These are phyloP conservation scores for Umbelopsis vinacea DNA, from an alignment of 192 early-diverging fungal genomes.

Conservation along the genomic window DNA sequence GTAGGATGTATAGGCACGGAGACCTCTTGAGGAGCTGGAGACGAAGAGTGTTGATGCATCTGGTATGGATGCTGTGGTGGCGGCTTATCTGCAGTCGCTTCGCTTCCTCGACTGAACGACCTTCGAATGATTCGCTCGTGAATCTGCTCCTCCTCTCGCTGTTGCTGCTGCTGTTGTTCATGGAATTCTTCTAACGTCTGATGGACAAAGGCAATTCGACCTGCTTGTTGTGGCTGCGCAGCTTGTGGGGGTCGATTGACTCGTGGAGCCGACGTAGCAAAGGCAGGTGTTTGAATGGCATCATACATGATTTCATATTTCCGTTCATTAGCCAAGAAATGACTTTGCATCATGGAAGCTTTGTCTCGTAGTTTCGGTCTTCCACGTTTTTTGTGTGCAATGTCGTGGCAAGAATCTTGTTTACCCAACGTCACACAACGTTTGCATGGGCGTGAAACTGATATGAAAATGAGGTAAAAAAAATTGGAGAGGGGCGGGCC, in stretches of 20 bases:
- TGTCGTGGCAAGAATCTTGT: constrained; percentile 82
- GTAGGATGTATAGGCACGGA: too few species aligned
- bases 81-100: neutral
- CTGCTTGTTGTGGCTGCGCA: neutral
- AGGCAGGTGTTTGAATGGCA: constrained; percentile 32
- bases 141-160: constrained; percentile 7
- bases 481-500: neutral
- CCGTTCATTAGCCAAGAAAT: constrained; percentile 25
- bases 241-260: neutral
- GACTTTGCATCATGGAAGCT: constrained; percentile 29
- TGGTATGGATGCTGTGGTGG: neutral
- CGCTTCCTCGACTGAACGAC: neutral
- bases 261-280: constrained; percentile 10
- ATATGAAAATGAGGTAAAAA: constrained; percentile 21
- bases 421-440: constrained; percentile 75
- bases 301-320: constrained; percentile 39
- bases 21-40: too few species aligned
- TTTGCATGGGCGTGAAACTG: constrained; percentile 77
- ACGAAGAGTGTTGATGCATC: too few species aligned
- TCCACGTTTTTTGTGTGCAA: constrained; percentile 87
- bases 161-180: constrained; percentile 18
- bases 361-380: constrained; percentile 78
- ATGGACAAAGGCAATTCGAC: constrained; percentile 11
- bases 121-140: constrained; percentile 12
- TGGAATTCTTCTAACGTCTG: constrained; percentile 15